Evolutionary conservation across 345 rosid species (phyloP).

Genomic region (Citrus reticulata): DNA sequence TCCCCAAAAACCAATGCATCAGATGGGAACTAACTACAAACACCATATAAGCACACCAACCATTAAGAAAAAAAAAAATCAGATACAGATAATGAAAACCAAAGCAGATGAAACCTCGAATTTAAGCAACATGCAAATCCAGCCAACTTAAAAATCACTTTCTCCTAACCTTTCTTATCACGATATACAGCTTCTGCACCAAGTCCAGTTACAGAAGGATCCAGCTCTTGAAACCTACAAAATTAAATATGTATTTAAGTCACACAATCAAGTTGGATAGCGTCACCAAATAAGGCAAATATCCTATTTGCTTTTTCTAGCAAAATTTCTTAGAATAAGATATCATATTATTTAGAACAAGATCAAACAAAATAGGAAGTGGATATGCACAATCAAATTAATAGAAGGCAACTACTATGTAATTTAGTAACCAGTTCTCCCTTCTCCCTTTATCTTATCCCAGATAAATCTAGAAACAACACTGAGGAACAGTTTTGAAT

Average conservation of each 20-base stretch:
- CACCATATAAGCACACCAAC: too few species aligned
- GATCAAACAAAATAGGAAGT: not conserved
- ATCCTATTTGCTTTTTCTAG: not conserved
- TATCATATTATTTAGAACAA: not conserved
- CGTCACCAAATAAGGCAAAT: not conserved
- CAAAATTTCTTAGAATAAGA: not conserved
- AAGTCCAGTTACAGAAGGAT: slow-evolving; percentile 65
- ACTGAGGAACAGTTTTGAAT: not conserved
- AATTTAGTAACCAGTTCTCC: not conserved
- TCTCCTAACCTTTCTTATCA: slow-evolving; percentile 68
- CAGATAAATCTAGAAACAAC: not conserved
- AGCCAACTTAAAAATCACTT: not conserved
- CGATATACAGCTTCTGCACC: slow-evolving; percentile 88
- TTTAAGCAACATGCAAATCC: too few species aligned
- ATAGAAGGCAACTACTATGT: not conserved
- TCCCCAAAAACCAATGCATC: slow-evolving; percentile 94
- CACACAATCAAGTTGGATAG: not conserved
- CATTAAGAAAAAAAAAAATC: too few species aligned
- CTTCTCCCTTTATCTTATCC: not conserved
- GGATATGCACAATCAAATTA: not conserved
- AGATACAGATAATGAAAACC: too few species aligned
- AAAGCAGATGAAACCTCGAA: too few species aligned
- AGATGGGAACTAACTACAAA: too few species aligned
- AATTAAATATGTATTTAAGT: not conserved
- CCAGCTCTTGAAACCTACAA: slow-evolving; percentile 68